A percentile compares a stretch with the other conserved stretches of the same genome.
These are phyloP conservation scores for Daldinia concentrica DNA, from an alignment of 495 filamentous ascomycete genomes.

Conservation along the genomic window DNA sequence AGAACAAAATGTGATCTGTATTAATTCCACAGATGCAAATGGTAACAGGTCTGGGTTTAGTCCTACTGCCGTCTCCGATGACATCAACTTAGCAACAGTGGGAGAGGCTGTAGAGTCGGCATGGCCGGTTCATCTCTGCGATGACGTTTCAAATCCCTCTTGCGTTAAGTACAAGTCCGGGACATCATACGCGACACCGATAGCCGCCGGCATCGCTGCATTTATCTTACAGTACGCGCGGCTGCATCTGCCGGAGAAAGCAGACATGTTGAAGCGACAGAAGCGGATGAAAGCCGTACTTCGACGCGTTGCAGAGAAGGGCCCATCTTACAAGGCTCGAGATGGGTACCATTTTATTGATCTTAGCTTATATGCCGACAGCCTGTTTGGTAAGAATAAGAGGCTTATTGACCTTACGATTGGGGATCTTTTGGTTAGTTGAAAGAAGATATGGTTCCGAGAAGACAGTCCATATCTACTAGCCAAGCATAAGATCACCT, in stretches of 20 bases:
- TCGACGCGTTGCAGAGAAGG: constrained; percentile 6
- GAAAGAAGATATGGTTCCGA: background rate
- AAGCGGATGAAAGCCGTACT: background rate
- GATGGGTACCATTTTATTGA: constrained; percentile 5
- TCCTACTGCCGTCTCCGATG: background rate
- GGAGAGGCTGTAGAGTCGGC: background rate
- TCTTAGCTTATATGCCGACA: background rate
- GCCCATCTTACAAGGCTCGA: background rate
- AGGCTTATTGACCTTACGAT: background rate
- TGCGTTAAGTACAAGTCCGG: background rate
- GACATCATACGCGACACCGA: background rate
- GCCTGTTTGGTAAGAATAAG: background rate
- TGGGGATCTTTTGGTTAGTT: background rate
- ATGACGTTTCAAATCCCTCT: background rate
- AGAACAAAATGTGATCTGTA: background rate
- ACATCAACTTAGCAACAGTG: background rate
- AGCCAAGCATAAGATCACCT: background rate
- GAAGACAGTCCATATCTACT: background rate
- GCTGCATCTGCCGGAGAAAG: background rate
- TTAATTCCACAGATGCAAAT: background rate
- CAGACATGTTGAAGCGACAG: background rate
- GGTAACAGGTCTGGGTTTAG: background rate
- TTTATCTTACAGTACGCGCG: background rate
- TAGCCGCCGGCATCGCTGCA: background rate
- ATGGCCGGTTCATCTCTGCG: background rate